phyloP scores from a whole-genome alignment of 306 rosid genomes.

The Gynostemma pentaphyllum region DNA sequence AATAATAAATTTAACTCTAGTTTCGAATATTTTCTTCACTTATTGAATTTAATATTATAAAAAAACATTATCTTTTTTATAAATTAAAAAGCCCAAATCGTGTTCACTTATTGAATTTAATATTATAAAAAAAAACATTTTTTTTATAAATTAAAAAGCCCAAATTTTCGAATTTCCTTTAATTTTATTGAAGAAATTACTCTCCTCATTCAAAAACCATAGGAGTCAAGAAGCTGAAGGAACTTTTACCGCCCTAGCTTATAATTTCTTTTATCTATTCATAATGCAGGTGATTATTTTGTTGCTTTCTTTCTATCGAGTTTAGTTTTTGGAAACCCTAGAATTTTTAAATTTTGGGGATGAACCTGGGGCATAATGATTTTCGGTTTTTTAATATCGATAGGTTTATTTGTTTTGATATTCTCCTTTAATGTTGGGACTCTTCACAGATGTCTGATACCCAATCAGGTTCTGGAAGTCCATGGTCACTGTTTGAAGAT shows the following conservation, averaged over 20 bases:
- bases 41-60: too few relatives aligned
- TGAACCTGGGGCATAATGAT: constrained; percentile 18
- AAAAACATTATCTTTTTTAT: not conserved
- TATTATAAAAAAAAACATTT: not conserved
- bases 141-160: constrained; percentile 23
- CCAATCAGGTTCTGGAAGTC: constrained; percentile 74
- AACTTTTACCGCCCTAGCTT: constrained; percentile 44
- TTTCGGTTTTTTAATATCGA: constrained; percentile 53
- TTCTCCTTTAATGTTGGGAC: constrained; percentile 12
- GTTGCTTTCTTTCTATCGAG: constrained; percentile 23
- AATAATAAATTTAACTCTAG: too few relatives aligned
- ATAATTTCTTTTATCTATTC: constrained; percentile 23
- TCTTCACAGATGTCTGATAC: constrained; percentile 49
- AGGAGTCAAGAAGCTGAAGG: constrained; percentile 39
- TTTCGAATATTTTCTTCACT: too few relatives aligned
- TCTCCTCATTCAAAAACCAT: constrained; percentile 71
- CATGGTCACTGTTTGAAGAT: constrained; percentile 90
- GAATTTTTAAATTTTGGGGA: constrained; percentile 42
- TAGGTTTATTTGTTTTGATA: constrained; percentile 2
- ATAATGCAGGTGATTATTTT: constrained; percentile 47
- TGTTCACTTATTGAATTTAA: too few relatives aligned
- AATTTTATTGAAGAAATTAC: constrained; percentile 16
- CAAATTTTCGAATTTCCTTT: constrained; percentile 37
- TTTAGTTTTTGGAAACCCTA: constrained; percentile 60
- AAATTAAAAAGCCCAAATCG: constrained; percentile 59